A percentile compares a stretch with the other conserved stretches of the same genome.
Evolutionary conservation across 208 protist genomes (phyloP).

Genomic region (Trichomonas gallinae): DNA sequence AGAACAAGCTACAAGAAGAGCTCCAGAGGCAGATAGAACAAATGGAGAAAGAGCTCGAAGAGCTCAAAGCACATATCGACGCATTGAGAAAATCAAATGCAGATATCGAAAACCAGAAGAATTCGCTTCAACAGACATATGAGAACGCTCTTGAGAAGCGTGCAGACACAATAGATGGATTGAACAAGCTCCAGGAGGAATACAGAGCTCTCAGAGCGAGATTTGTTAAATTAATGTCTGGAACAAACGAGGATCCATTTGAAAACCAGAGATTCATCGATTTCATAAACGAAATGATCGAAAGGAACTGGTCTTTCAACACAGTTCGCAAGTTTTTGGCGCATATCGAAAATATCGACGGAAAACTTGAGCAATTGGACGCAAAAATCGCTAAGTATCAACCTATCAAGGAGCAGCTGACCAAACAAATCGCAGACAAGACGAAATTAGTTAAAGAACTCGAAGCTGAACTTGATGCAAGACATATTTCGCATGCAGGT

Average conservation of each 20-base stretch:
- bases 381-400: not conserved
- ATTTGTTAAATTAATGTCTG: not conserved
- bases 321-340: not conserved
- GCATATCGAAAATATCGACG: not conserved
- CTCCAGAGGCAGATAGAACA: not conserved
- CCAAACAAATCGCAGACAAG: not conserved
- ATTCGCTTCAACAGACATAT: not conserved
- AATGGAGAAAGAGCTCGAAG: not conserved
- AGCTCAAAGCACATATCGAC: not conserved
- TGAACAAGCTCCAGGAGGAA: not conserved
- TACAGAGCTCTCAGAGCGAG: not conserved
- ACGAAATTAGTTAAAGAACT: not conserved
- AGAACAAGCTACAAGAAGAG: not conserved
- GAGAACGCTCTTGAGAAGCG: not conserved
- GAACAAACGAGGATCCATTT: conserved; percentile 8
- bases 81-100: not conserved
- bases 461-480: not conserved
- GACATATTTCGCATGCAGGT: not conserved
- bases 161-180: not conserved
- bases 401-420: not conserved
- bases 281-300: not conserved
- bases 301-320: not conserved
- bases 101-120: not conserved
- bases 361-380: not conserved
- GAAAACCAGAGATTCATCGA: not conserved